These are phyloP conservation scores for Backusella mclennaniae DNA, from an alignment of 192 early-diverging fungal species.

Conservation along the genomic window DNA sequence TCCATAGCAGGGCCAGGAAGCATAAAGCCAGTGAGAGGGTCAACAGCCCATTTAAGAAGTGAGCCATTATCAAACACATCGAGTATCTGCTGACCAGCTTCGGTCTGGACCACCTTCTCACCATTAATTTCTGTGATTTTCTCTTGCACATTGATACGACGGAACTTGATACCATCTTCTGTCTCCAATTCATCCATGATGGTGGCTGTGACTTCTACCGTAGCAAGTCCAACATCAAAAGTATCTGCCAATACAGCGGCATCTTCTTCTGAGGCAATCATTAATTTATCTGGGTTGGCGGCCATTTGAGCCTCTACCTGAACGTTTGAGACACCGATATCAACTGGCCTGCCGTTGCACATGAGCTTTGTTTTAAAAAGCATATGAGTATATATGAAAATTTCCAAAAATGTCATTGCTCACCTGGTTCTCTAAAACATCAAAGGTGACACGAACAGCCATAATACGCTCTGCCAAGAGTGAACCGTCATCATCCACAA, in stretches of 20 bases:
- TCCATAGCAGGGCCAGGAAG: slow-evolving; percentile 19
- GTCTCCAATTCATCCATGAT: slow-evolving; percentile 39
- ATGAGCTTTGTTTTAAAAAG: slow-evolving; percentile 37
- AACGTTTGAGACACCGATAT: slow-evolving; percentile 40
- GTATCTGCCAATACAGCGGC: slow-evolving; percentile 40
- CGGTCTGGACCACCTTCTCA: slow-evolving; percentile 48
- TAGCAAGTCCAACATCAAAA: slow-evolving; percentile 53
- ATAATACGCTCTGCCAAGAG: slow-evolving; percentile 55
- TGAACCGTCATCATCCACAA: slow-evolving; percentile 54
- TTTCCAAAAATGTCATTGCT: background rate
- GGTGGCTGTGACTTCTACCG: slow-evolving; percentile 50
- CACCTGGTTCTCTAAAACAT: slow-evolving; percentile 52
- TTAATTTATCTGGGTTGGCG: slow-evolving; percentile 36
- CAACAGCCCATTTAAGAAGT: slow-evolving; percentile 42
- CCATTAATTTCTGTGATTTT: slow-evolving; percentile 56
- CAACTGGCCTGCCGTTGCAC: slow-evolving; percentile 48
- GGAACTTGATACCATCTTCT: slow-evolving; percentile 44
- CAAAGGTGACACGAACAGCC: slow-evolving; percentile 59
- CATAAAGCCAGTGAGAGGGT: slow-evolving; percentile 32
- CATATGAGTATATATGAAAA: slow-evolving; percentile 1
- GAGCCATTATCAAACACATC: slow-evolving; percentile 50
- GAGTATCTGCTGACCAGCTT: slow-evolving; percentile 52
- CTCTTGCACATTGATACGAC: slow-evolving; percentile 47
- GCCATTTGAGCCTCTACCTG: slow-evolving; percentile 44
- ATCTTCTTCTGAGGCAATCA: slow-evolving; percentile 41